Evolutionary conservation across 1,139 yeast genomes (phyloP), one percentile per base, ranked within the genome.

Genomic region (Pneumocystis carinii): DNA sequence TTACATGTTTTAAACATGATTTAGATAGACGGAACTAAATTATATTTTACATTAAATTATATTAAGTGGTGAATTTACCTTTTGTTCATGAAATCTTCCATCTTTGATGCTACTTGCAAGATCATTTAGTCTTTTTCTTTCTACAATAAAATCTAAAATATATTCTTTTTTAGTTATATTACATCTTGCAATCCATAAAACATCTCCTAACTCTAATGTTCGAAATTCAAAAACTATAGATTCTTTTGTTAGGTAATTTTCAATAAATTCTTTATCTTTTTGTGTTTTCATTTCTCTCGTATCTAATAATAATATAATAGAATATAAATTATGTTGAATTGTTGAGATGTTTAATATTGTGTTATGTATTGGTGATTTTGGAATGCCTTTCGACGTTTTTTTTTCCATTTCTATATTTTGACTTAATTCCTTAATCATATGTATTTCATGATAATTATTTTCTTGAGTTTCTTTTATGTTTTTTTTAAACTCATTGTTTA

Each of bases 41-140:
- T 10, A 29, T 37, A 19, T n/a, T 37, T 36, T 37, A 24, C 19
- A 36, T 17, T 6, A 56, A 56, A 17, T 17, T 17, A 7, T n/a
- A 53, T 53, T 17, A 42, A 5, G 41, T 41, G 10, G 19, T n/a
- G 14, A 24, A 10, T 24, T 12, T 19, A 57, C 59, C n/a, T 92
- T 90, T 71, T 92, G 99, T 72, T 92, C 98, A 19, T 67, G 69
- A 64, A 75, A 90, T 62, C 99, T 77, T 2, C 96, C 96, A 74
- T 92, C 98, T 66, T 81, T 80, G 59, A 94, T 90, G 62, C 96
- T 87, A 60, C 79, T 72, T 0, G 87, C 86, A 70, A 94, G 79
- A 76, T 94, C 99, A 71, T 88, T 96, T 59, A 90, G 74, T 65
- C 96, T 76, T 73, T 94, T 94, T 56, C 99, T 79, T 73, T 94